Conservation (phyloP, 257 asterid species). For the Nicotiana sylvestris region DNA sequence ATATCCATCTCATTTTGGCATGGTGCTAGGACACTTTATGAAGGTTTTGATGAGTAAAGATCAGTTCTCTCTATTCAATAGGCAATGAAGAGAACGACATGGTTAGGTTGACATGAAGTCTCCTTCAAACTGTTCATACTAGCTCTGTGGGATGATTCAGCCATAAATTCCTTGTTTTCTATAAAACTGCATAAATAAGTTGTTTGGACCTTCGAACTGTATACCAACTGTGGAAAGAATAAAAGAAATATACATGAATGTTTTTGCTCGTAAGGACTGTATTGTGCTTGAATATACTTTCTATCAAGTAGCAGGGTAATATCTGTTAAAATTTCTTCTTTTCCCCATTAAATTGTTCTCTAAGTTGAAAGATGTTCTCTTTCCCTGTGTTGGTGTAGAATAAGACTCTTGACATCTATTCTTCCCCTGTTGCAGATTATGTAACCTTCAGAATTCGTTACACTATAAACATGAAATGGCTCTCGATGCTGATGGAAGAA, state of each 20-base stretch:
- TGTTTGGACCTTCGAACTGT: too few relatives aligned
- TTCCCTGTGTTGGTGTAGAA: background rate
- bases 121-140: background rate
- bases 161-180: background rate
- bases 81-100: background rate
- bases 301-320: background rate
- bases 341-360: background rate
- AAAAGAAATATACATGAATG: too few relatives aligned
- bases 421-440: constrained; percentile 38
- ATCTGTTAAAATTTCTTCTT: background rate
- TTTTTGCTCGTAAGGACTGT: too few relatives aligned
- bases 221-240: too few relatives aligned
- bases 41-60: background rate
- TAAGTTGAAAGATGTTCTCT: background rate
- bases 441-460: constrained; percentile 42
- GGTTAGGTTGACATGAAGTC: background rate
- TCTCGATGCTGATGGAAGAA: constrained; percentile 73
- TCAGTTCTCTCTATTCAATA: background rate
- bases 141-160: background rate
- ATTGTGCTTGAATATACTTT: background rate
- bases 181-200: too few relatives aligned
- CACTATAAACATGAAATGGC: constrained; percentile 68
- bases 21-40: background rate
- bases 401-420: background rate
- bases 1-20: background rate